phyloP scores from a whole-genome alignment of 106 monocot genomes.

The Apostasia shenzhenica region DNA sequence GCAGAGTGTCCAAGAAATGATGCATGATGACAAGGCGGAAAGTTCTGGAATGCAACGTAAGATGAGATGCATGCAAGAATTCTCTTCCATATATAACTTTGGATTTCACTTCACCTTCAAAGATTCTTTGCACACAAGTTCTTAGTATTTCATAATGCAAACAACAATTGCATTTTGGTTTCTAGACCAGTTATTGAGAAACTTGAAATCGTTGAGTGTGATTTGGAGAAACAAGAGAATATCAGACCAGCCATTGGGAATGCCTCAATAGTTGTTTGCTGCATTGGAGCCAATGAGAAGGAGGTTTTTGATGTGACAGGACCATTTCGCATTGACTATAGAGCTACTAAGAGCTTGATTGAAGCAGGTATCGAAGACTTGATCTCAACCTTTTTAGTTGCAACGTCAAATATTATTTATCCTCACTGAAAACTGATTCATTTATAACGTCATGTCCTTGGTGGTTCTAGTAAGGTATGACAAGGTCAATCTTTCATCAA shows the following conservation, averaged over 20 bases:
- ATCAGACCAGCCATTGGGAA: slow-evolving; percentile 60
- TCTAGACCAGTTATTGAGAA: slow-evolving; percentile 82
- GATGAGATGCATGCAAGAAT: slow-evolving; percentile 1
- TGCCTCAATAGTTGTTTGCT: slow-evolving; percentile 74
- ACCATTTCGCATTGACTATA: slow-evolving; percentile 88
- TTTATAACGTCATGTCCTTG: too few relatives aligned
- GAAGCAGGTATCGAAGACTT: slow-evolving; percentile 45
- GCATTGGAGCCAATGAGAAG: slow-evolving; percentile 97
- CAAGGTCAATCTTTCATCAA: too few relatives aligned
- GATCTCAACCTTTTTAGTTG: too few relatives aligned
- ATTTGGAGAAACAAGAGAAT: slow-evolving; percentile 58
- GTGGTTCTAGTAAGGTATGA: too few relatives aligned
- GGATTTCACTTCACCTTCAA: background rate
- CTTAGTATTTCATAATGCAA: slow-evolving; percentile 9
- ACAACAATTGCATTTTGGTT: slow-evolving; percentile 39
- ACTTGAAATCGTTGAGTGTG: slow-evolving; percentile 83
- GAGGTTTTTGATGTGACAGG: slow-evolving; percentile 86
- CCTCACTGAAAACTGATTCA: too few relatives aligned
- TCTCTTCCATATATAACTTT: background rate
- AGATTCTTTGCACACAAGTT: background rate
- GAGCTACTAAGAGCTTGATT: slow-evolving; percentile 74
- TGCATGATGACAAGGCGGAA: slow-evolving; percentile 27
- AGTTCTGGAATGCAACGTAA: slow-evolving; percentile 49
- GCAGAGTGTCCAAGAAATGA: slow-evolving; percentile 75
- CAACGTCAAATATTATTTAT: too few relatives aligned